A percentile compares a stretch with the other conserved stretches of the same genome.
Evolutionary conservation across 1,284 basidiomycete species (phyloP).

Genomic region (Melampsora americana): DNA sequence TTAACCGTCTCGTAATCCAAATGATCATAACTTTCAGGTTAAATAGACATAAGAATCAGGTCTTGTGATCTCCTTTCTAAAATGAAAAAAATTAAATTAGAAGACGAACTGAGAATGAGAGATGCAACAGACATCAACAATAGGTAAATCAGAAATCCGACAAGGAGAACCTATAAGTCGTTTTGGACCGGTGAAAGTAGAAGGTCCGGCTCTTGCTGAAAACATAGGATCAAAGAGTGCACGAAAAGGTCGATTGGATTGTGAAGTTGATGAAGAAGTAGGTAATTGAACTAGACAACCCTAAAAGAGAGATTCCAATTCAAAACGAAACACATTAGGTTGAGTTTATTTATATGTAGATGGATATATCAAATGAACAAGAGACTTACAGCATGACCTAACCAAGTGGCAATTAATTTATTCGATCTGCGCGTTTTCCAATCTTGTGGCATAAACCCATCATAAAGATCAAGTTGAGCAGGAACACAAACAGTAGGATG

Average conservation of each 20-base stretch:
- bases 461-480: slow-evolving; percentile 29
- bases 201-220: slow-evolving; percentile 49
- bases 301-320: too few relatives aligned
- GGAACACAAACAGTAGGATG: slow-evolving; percentile 9
- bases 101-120: slow-evolving; percentile 51
- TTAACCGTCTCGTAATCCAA: slow-evolving; percentile 48
- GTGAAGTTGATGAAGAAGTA: not conserved
- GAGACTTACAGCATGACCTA: slow-evolving; percentile 38
- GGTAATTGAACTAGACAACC: too few relatives aligned
- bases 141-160: slow-evolving; percentile 48
- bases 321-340: too few relatives aligned
- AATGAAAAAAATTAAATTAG: not conserved
- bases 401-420: slow-evolving; percentile 33
- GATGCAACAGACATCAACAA: slow-evolving; percentile 49
- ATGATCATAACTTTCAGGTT: slow-evolving; percentile 50
- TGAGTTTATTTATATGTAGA: too few relatives aligned
- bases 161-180: slow-evolving; percentile 48
- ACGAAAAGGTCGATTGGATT: slow-evolving; percentile 14
- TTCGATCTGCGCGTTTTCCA: not conserved
- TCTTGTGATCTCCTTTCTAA: not conserved
- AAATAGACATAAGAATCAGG: not conserved
- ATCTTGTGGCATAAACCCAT: not conserved
- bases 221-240: slow-evolving; percentile 52
- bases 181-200: slow-evolving; percentile 48
- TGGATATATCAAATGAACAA: not conserved